These are phyloP conservation scores for Alternaria metachromatica DNA, from an alignment of 2,329 filamentous ascomycete species.

Conservation along the genomic window DNA sequence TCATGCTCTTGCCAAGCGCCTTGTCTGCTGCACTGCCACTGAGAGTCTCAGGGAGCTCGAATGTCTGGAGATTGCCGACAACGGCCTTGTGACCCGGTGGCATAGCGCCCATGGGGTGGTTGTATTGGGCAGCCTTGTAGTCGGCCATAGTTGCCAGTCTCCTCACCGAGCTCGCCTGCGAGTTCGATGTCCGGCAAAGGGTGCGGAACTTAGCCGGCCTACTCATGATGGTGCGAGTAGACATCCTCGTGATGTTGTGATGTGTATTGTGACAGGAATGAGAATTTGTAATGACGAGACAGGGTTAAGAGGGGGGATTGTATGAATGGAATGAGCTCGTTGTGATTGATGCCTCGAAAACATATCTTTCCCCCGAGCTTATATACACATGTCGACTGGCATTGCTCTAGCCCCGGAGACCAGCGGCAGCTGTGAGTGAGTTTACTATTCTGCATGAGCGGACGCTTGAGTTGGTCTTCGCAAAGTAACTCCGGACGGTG, in stretches of 20 bases:
- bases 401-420: background rate
- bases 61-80: conserved; percentile 8
- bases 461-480: background rate
- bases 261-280: background rate
- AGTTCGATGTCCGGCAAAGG: background rate
- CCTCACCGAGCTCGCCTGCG: background rate
- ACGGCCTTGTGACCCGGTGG: conserved; percentile 7
- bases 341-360: background rate
- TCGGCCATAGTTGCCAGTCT: background rate
- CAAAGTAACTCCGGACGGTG: background rate
- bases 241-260: background rate
- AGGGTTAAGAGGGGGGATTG: background rate
- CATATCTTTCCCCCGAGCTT: background rate
- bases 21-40: conserved; percentile 9
- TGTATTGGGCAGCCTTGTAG: background rate
- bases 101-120: background rate
- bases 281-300: too few species aligned
- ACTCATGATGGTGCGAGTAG: conserved; percentile 1
- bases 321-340: background rate
- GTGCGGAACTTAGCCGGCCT: background rate
- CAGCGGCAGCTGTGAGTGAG: background rate
- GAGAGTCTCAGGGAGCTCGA: conserved; percentile 8
- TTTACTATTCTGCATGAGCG: background rate
- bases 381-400: conserved; percentile 2
- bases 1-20: conserved; percentile 14